Base-by-base conservation (phyloP, 495 filamentous ascomycete genomes). In the Jackrogersella multiformis region DNA sequence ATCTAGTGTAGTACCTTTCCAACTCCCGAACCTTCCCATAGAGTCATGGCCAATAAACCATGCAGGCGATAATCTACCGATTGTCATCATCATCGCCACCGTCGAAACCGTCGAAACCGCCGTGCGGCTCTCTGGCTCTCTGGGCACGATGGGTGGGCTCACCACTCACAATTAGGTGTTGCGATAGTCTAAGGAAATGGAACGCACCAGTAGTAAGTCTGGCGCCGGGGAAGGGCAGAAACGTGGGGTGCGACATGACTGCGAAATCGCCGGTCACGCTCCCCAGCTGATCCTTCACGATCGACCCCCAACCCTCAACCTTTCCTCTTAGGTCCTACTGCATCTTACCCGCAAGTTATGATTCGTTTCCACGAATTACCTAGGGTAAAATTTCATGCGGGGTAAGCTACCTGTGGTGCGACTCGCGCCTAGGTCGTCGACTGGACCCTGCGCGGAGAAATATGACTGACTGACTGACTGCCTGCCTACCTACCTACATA, bases 221-320 rank as follows among this genome's bases (percentile, higher is more conserved):
- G 26, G 18, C 42, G 42, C 36, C 34, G 23, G 45, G 24, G 51
- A 61, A 34, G 34, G 24, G 30, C 16, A 53, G 28, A 62, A 66
- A 58, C 61, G 67, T 66, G 67, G 67, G 67, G 67, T 69, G 36
- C 12, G 10, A 38, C 46, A 36, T 49, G 48, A 60, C 48, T 59
- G 48, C 48, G 49, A 52, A 64, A 46, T 65, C 61, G 66, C 66
- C 28, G 49, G 61, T 65, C 56, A 65, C 66, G 56, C 56, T n/a
- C 44, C 49, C 6, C 53, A 56, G 61, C 35, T 70, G 38, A 70
- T 70, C 61, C 66, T 65, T 65, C 56, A 65, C 61, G 61, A 69
- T 66, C 67, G 56, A 52, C 67, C 67, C 60, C 67, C 61, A 61
- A 70, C 46, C 67, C 53, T 58, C 57, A 20, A 66, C 49, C 67